phyloP scores from a whole-genome alignment of 495 filamentous ascomycete genomes.

The Penicillium odoratum region DNA sequence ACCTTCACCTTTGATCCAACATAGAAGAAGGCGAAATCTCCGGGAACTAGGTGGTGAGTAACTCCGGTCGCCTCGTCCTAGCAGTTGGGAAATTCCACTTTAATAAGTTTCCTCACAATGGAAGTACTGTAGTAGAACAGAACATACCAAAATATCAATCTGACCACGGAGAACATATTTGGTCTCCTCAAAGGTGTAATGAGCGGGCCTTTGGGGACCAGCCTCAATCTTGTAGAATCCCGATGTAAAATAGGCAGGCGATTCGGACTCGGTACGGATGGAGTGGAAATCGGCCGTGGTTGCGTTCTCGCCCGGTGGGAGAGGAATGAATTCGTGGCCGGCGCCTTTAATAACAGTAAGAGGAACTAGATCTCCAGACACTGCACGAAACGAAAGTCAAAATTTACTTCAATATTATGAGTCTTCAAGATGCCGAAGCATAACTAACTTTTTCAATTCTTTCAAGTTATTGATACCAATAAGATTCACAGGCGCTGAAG shows the following conservation, averaged over 20 bases:
- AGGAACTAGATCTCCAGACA: constrained; percentile 29
- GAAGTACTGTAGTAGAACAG: not conserved
- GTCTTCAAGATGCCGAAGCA: no score
- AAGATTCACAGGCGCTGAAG: no score
- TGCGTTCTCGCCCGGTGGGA: constrained; percentile 32
- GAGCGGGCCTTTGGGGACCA: constrained; percentile 27
- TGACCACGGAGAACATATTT: constrained; percentile 35
- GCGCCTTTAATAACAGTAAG: constrained; percentile 37
- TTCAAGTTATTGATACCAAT: no score
- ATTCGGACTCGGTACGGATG: constrained; percentile 31
- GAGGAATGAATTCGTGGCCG: constrained; percentile 31
- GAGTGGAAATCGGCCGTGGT: constrained; percentile 34
- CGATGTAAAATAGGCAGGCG: constrained; percentile 30
- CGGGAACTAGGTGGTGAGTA: constrained; percentile 32
- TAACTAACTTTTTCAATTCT: no score
- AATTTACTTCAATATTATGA: not conserved
- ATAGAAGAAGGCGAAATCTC: constrained; percentile 37
- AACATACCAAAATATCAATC: constrained; percentile 33
- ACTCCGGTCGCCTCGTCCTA: constrained; percentile 36
- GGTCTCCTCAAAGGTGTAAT: constrained; percentile 32
- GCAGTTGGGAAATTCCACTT: not conserved
- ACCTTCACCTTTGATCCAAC: constrained; percentile 37
- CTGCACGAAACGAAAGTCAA: constrained; percentile 7
- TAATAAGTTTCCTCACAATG: not conserved
- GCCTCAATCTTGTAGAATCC: constrained; percentile 37